Percentiles rank a stretch among this genome's conserved stretches.
Evolutionary conservation across 805 yeast genomes (phyloP).

Genomic region (Saccharomycopsis oosterbeekiorum): DNA sequence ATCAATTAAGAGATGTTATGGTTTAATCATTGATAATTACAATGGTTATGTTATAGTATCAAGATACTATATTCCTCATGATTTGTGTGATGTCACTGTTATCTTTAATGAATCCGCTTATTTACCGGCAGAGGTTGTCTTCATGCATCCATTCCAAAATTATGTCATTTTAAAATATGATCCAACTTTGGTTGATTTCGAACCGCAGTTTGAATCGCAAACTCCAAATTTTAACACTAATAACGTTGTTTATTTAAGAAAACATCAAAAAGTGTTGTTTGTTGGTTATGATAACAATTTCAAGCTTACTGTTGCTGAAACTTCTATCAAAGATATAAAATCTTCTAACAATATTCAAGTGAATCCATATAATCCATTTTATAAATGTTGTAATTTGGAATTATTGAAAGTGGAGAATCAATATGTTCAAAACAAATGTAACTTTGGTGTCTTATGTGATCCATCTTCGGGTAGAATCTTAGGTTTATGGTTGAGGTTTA

Average conservation of each 20-base stretch:
- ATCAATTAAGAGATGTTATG: slow-evolving; percentile 18
- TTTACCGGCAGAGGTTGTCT: slow-evolving; percentile 19
- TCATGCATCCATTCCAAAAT: slow-evolving; percentile 20
- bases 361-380: slow-evolving; percentile 18
- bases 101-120: slow-evolving; percentile 18
- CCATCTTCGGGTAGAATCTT: slow-evolving; percentile 16
- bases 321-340: slow-evolving; percentile 18
- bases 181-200: slow-evolving; percentile 18
- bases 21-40: slow-evolving; percentile 18
- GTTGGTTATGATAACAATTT: slow-evolving; percentile 19
- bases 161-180: slow-evolving; percentile 19
- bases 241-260: slow-evolving; percentile 15
- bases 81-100: slow-evolving; percentile 19
- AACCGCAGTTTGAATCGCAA: slow-evolving; percentile 16
- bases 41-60: slow-evolving; percentile 19
- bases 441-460: slow-evolving; percentile 19
- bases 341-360: slow-evolving; percentile 18
- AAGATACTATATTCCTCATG: slow-evolving; percentile 19
- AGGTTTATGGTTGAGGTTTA: slow-evolving; percentile 19
- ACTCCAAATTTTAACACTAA: slow-evolving; percentile 19
- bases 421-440: slow-evolving; percentile 19
- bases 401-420: slow-evolving; percentile 17
- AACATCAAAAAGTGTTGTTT: slow-evolving; percentile 18
- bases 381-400: slow-evolving; percentile 19
- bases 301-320: slow-evolving; percentile 19